Percentiles rank a stretch among this genome's conserved stretches.
These are phyloP conservation scores for Ilex aquifolium DNA, from an alignment of 257 asterid genomes.

Conservation along the genomic window DNA sequence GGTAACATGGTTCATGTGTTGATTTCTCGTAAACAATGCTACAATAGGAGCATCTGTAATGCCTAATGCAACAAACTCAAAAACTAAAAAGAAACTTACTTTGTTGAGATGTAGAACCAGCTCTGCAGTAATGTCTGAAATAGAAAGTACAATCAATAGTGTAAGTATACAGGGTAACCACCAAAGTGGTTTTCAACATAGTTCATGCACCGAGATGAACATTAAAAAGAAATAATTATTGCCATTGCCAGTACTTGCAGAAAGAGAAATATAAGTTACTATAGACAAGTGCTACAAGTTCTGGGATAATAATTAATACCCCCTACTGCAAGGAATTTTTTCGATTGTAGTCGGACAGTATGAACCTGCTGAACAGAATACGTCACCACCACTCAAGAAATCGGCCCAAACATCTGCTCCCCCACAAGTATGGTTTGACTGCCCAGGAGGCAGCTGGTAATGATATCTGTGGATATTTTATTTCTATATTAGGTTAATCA, in stretches of 20 bases:
- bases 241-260: slow-evolving; percentile 9
- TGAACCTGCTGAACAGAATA: slow-evolving; percentile 84
- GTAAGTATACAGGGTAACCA: slow-evolving; percentile 7
- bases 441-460: slow-evolving; percentile 91
- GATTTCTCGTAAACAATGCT: no score
- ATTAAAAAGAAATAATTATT: slow-evolving; percentile 1
- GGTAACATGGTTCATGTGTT: no score
- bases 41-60: background rate
- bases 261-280: background rate
- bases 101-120: slow-evolving; percentile 76
- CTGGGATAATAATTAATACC: slow-evolving; percentile 48
- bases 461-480: slow-evolving; percentile 46
- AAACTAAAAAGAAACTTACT: slow-evolving; percentile 36
- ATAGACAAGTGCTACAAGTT: slow-evolving; percentile 10
- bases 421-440: slow-evolving; percentile 75
- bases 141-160: slow-evolving; percentile 8
- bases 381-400: slow-evolving; percentile 46
- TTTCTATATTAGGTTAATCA: background rate
- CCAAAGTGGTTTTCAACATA: slow-evolving; percentile 6
- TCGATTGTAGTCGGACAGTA: slow-evolving; percentile 76
- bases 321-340: slow-evolving; percentile 64
- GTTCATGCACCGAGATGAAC: slow-evolving; percentile 6
- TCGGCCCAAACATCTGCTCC: slow-evolving; percentile 97
- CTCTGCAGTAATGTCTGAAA: slow-evolving; percentile 83
- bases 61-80: background rate